Base-by-base conservation (phyloP, 225 moss, liverwort and hornwort genomes). In the Bryoerythrophyllum caledonicum region DNA sequence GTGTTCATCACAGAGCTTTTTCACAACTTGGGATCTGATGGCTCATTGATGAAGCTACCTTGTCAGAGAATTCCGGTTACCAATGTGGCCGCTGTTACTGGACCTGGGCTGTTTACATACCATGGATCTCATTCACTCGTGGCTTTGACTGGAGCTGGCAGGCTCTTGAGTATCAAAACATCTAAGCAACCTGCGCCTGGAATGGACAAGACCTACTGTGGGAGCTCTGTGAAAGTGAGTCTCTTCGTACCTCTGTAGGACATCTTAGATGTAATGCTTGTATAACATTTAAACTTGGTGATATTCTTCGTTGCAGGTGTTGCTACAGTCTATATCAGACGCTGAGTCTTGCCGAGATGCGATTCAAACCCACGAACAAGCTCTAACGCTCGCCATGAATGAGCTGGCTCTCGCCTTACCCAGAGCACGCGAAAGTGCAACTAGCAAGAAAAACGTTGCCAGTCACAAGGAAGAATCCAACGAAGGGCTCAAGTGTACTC, bases 321-420 rank as follows among this genome's bases (percentile, higher is more conserved):
- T 79, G 80, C 74, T 93, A 46, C 83, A 88, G 77, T 79, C 83
- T 52, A 80, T 93, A 71, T 80, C 86, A 59, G 87, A 90, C 60
- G 83, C 82, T 66, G 81, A 90, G 74, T 72, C 87, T 56, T 86
- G 85, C 70, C 87, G 72, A 41, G 74, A 82, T 37, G 56, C 59
- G 43, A 77, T 95, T n/a, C 84, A 83, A 78, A 85, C 55, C 46
- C 88, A 91, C 54, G 81, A 85, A 30, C 78, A 78, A 63, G 82
- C 84, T 35, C 80, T 93, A 32, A 91, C 83, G 8, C 68, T 88
- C n/a, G 85, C 90, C 26, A 83, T 93, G 75, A 91, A 82, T 72
- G 95, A 95, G 72, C 73, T 95, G 55, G 86, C 91, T 46, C 44
- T 72, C 60, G 85, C 93, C 34, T 81, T 93, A 68, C 91, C 77